phyloP scores from a whole-genome alignment of 768 basidiomycete genomes.

The Auriscalpium vulgare region DNA sequence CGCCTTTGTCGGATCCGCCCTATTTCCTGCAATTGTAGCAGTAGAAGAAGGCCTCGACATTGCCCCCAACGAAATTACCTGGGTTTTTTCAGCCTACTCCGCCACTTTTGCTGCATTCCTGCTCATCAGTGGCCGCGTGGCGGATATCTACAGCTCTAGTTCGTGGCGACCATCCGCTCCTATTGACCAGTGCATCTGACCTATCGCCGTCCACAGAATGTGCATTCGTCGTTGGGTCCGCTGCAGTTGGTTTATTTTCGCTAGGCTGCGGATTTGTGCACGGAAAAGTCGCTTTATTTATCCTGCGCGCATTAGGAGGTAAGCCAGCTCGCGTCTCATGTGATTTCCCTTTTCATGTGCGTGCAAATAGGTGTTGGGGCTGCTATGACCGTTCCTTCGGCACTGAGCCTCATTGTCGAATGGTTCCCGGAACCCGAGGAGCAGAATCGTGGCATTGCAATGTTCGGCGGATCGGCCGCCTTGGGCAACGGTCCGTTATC shows the following conservation, averaged over 20 bases:
- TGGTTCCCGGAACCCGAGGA: constrained; percentile 36
- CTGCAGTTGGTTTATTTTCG: neutral
- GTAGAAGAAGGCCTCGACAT: constrained; percentile 19
- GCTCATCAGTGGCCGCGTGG: constrained; percentile 13
- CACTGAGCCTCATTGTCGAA: constrained; percentile 34
- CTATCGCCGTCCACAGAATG: neutral
- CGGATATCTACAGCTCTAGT: neutral
- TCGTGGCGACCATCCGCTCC: neutral
- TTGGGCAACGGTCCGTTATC: neutral
- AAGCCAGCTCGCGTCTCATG: neutral
- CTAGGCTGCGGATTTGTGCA: neutral
- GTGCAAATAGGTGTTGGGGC: constrained; percentile 19
- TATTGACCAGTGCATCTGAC: neutral
- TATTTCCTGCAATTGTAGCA: constrained; percentile 25
- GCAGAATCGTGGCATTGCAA: constrained; percentile 34
- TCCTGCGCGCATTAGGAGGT: neutral
- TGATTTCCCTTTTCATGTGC: too few species aligned
- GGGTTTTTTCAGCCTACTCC: constrained; percentile 29
- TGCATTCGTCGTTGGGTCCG: neutral
- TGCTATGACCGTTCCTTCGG: constrained; percentile 35
- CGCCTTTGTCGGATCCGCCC: constrained; percentile 26
- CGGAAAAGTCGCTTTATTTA: neutral
- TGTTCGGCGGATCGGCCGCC: neutral
- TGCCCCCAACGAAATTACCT: constrained; percentile 20
- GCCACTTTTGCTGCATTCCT: constrained; percentile 28